A percentile compares a stretch with the other conserved stretches of the same genome.
Conservation (phyloP, 306 rosid species). For the Acacia acuminata region DNA sequence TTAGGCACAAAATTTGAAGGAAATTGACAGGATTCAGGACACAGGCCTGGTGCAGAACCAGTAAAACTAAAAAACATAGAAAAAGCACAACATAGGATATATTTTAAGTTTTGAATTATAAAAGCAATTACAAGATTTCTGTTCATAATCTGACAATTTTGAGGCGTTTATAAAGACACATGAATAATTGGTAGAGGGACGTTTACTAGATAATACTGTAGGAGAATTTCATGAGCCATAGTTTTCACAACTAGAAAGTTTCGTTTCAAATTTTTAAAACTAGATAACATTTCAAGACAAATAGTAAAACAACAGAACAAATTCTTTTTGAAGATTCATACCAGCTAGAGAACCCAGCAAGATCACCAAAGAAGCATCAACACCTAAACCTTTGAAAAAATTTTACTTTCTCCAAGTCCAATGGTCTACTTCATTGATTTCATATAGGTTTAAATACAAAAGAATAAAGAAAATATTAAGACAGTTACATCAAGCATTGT, state of each 20-base stretch:
- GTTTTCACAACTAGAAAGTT: not conserved
- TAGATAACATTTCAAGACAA: not conserved
- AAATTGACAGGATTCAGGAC: not conserved
- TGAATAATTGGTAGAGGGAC: not conserved
- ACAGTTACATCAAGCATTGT: not conserved
- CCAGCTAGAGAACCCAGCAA: not conserved
- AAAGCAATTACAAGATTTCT: not conserved
- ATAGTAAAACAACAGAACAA: not conserved
- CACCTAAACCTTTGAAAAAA: not conserved
- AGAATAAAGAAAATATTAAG: not conserved
- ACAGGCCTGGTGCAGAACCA: slow-evolving; percentile 1
- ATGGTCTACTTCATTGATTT: not conserved
- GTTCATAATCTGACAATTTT: not conserved
- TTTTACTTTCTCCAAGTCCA: not conserved
- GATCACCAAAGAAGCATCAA: not conserved
- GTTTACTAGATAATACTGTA: not conserved
- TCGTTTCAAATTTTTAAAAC: not conserved
- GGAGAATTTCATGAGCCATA: not conserved
- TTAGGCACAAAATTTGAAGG: not conserved
- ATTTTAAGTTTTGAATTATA: not conserved
- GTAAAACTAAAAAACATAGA: slow-evolving; percentile 5
- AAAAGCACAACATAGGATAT: not conserved
- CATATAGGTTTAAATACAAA: not conserved
- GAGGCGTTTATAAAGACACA: not conserved
- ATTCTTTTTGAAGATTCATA: not conserved